Evolutionary conservation across 768 basidiomycete genomes (phyloP), one percentile per base, ranked within the genome.

Genomic region (Suillus sp.): DNA sequence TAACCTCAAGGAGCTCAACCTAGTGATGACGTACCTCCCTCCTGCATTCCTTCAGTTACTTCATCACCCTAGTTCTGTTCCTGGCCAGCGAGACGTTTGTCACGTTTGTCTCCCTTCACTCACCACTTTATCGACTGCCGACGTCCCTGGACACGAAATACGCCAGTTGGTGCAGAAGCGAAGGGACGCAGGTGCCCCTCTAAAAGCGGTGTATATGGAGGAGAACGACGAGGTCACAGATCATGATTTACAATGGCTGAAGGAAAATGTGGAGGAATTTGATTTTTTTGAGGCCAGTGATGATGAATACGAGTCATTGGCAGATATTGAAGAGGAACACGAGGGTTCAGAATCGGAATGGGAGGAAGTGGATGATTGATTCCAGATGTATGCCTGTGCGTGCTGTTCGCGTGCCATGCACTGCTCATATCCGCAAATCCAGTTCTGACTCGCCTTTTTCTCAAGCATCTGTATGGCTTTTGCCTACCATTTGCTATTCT

Each of bases 281-380:
- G 83, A 83, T 13, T 82, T 78, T 65, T 90, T 87, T 64, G 86
- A 85, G 62, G 80, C 84, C 38, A 86, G 86, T 51, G 79, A 80
- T 53, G 79, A 80, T 35, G 87, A 77, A 20, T 77, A 73, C 47
- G 64, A 38, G 18, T 25, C 37, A 38, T 10, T 65, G 20, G 62
- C 66, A 7, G 77, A 75, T 27, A 68, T 68, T 16, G 76, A 72
- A 6, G 73, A 75, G 42, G 2, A 45, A 14, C n/a, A 42, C 9
- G 61, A 61, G 34, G 61, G 20, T 30, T 59, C 42, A 16, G 57
- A 60, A n/a, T 60, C 42, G 22, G 62, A 61, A 47, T 59, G 58
- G 37, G 53, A 60, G 60, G 53, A 61, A 38, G 60, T 57, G 35
- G 47, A 53, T 58, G 59, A 60, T 34, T 60, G 54, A 60, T 25